Base-by-base conservation (phyloP, 225 moss, liverwort and hornwort genomes). In the Marchantia polymorpha region DNA sequence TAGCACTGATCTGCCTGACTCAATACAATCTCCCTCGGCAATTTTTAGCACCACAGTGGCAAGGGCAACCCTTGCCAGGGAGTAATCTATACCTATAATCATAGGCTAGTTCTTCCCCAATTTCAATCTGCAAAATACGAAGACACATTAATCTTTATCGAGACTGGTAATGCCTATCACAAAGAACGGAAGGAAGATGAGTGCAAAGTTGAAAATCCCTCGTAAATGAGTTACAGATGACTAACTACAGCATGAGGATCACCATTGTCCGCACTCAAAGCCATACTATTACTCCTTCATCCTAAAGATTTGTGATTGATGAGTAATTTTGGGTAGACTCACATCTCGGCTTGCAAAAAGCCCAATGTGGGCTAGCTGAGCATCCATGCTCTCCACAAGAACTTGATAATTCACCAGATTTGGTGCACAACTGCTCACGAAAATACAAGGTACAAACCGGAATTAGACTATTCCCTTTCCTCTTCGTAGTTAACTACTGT, bases 351-450 rank as follows among this genome's bases (percentile, higher is more conserved):
- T 91, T 82, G 97, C 93, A 84, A 93, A 99, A 80, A 99, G 93
- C 80, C 97, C 97, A 80, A 99, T 99, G 65, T 99, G 97, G 74
- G 97, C 97, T 71, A 99, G 85, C 72, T 93, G 97, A 78, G 89
- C 93, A 81, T 99, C 97, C 92, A 99, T 91, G 83, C 94, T 95
- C 79, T 99, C 95, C 72, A 95, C 91, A 20, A 99, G 91, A 68
- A 99, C 95, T 84, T 94, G 95, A 84, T 99, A 95, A 78, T 99
- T 99, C 74, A 93, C 87, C 89, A 99, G 82, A 87, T 99, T 99
- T 69, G 97, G 97, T 69, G 89, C 90, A 90, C 97, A 99, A 79
- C 97, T 97, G 89, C 85, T 65, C 27, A 65, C 20, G 49, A 69
- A 16, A 12, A n/a, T 20, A 70, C 47, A 70, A 1, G 69, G 51